Conservation (phyloP, 2,329 filamentous ascomycete species). For the Neoscytalidium dimidiatum region DNA sequence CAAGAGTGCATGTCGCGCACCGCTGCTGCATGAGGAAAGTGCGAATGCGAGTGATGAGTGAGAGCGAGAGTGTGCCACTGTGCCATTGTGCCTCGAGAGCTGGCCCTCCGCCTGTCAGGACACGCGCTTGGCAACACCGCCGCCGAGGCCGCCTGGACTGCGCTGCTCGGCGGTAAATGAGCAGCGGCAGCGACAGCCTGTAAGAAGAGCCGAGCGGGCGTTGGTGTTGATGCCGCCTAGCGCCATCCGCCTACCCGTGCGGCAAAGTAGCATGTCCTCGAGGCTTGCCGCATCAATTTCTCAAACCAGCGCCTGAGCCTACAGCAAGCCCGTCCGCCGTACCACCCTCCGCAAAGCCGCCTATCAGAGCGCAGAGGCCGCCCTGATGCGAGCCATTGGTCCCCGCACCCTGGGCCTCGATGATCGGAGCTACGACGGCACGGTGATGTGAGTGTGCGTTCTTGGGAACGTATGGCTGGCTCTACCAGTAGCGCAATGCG, state of each 20-base stretch:
- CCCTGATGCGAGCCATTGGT: neutral
- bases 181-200: neutral
- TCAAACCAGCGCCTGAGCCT: neutral
- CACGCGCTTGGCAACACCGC: neutral
- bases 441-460: neutral
- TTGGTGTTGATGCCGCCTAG: neutral
- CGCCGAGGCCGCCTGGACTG: neutral
- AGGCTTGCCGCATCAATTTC: neutral
- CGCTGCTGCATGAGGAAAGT: neutral
- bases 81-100: too few relatives aligned
- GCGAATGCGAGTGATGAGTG: neutral
- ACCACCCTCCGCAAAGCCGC: neutral
- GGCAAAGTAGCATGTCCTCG: neutral
- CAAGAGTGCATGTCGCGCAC: too few relatives aligned
- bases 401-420: neutral
- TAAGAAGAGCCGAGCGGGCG: neutral
- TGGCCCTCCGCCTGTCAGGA: neutral
- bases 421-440: neutral
- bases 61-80: neutral
- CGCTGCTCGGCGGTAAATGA: neutral
- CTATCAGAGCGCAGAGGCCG: neutral
- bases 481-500: neutral
- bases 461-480: neutral
- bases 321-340: neutral
- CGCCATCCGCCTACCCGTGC: neutral